Conservation (phyloP, 2,329 filamentous ascomycete genomes). For the Xylariaceae sp. region DNA sequence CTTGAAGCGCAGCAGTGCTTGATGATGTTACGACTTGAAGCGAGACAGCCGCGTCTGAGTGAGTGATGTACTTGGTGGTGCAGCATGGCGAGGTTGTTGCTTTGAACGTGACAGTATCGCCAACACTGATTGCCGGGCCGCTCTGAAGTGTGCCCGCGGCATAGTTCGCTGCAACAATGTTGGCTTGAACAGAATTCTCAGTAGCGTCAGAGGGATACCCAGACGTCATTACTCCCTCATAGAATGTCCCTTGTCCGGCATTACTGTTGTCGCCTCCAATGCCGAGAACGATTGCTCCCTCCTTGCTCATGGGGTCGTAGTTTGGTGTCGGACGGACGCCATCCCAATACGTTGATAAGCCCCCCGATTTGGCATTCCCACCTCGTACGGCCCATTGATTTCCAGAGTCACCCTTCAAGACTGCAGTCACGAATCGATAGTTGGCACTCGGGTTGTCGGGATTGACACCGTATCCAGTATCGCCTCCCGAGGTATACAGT, state of each 20-base stretch:
- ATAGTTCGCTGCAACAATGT: slow-evolving; percentile 58
- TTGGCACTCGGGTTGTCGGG: slow-evolving; percentile 47
- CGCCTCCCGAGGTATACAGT: slow-evolving; percentile 51
- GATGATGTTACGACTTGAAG: background rate
- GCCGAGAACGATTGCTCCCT: slow-evolving; percentile 63
- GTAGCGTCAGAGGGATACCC: slow-evolving; percentile 58
- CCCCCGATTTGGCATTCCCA: slow-evolving; percentile 49
- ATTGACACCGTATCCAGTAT: slow-evolving; percentile 38
- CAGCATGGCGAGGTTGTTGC: background rate
- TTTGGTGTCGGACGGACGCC: slow-evolving; percentile 49
- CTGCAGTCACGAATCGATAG: slow-evolving; percentile 52
- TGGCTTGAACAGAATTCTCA: slow-evolving; percentile 54
- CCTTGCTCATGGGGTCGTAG: slow-evolving; percentile 61
- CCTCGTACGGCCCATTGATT: slow-evolving; percentile 58
- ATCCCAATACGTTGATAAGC: slow-evolving; percentile 54
- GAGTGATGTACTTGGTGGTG: background rate
- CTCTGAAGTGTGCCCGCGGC: slow-evolving; percentile 35
- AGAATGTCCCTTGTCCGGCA: slow-evolving; percentile 57
- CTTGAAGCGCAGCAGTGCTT: background rate
- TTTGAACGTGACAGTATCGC: background rate
- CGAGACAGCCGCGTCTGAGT: background rate
- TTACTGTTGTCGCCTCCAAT: slow-evolving; percentile 62
- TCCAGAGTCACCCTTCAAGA: slow-evolving; percentile 50
- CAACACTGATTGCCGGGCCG: background rate
- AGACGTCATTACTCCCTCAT: slow-evolving; percentile 60